A percentile compares a stretch with the other conserved stretches of the same genome.
These are phyloP conservation scores for Anthracocystis setariae DNA, from an alignment of 1,284 basidiomycete genomes.

Conservation along the genomic window DNA sequence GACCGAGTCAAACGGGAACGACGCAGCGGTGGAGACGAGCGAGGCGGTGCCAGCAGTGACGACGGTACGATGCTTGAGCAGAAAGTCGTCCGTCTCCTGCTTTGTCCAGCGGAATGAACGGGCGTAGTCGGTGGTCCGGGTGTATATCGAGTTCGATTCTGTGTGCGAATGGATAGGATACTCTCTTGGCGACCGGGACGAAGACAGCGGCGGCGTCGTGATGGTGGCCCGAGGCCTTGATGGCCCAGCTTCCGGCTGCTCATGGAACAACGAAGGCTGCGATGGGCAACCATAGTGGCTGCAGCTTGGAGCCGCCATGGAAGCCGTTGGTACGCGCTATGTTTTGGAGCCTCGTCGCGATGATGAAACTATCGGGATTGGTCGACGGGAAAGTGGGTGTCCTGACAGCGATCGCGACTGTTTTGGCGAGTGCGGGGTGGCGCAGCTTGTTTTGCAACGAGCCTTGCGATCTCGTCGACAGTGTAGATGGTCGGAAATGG, in stretches of 20 bases:
- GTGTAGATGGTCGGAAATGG: too few species aligned
- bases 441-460: too few species aligned
- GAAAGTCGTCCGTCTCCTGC: constrained; percentile 48
- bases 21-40: constrained; percentile 62
- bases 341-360: too few species aligned
- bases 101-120: constrained; percentile 32
- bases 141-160: constrained; percentile 22
- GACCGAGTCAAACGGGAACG: constrained; percentile 66
- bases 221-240: constrained; percentile 17
- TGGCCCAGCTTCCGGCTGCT: constrained; percentile 23
- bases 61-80: constrained; percentile 59
- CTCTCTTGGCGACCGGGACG: neutral
- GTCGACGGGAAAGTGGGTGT: too few species aligned
- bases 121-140: constrained; percentile 17
- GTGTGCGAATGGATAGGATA: constrained; percentile 16
- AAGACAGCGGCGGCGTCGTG: neutral
- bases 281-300: constrained; percentile 39
- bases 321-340: neutral
- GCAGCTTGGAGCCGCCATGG: constrained; percentile 26
- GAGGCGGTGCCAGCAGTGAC: constrained; percentile 65
- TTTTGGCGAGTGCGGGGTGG: too few species aligned
- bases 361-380: too few species aligned
- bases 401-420: too few species aligned
- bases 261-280: neutral
- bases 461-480: too few species aligned